Base-by-base conservation (phyloP, 2,329 filamentous ascomycete genomes). In the Chaetothyriales sp. region DNA sequence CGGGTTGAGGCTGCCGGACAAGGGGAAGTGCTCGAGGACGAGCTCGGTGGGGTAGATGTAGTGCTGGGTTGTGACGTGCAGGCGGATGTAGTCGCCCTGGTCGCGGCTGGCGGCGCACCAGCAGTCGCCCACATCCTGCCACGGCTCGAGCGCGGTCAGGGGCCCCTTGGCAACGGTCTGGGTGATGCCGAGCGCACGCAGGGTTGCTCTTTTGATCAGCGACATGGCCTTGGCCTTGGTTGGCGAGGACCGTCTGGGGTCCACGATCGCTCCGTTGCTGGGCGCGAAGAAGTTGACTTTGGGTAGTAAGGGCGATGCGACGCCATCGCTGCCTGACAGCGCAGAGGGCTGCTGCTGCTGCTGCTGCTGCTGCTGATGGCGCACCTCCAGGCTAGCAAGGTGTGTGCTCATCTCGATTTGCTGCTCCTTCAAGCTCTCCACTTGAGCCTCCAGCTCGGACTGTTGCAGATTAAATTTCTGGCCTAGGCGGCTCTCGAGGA, bases 91-190 rank as follows among this genome's bases (percentile, higher is more conserved):
- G 12, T 64, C 32, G 15, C 32, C 64, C 47, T 73, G 50, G 8
- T 46, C 43, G 15, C 20, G 15, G 7, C 42, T 68, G 9, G 62
- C 56, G 3, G 83, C 80, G 65, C 90, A 96, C 84, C 87, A 96
- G 66, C 87, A 93, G 55, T 96, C 85, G 18, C 84, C 86, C 32
- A 83, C 76, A 47, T 94, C 85, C 8, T 80, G 71, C 87, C 89
- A 95, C 2, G 72, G 68, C 1, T 67, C 63, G 1, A 95, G 72
- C 0, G 84, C 86, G 0, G 72, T 65, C n/a, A 69, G 60, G 0
- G 75, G 73, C 1, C 73, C 68, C 18, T 45, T 48, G 49, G 51
- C 47, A 19, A 56, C 39, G 39, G 55, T 55, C n/a, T 51, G 46
- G 15, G 50, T 49, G 19, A 54, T 39, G 18, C 55, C 51, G 5